Conservation (phyloP, 2,329 filamentous ascomycete genomes). For the Amauroascus verrucosus region DNA sequence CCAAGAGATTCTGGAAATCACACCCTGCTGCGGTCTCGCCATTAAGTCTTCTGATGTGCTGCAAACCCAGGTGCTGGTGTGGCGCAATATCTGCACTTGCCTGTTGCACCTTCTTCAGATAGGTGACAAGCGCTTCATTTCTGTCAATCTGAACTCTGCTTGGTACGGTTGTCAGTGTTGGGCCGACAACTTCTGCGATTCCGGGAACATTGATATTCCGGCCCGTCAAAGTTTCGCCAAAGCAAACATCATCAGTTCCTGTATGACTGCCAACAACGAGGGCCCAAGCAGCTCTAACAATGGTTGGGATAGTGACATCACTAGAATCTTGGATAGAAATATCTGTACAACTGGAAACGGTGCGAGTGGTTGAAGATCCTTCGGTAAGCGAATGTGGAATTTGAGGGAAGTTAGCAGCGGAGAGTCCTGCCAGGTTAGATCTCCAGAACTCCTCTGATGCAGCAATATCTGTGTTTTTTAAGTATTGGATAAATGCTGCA, state of each 20-base stretch:
- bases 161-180: conserved; percentile 35
- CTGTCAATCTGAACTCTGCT: conserved; percentile 27
- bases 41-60: conserved; percentile 43
- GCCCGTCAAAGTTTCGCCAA: conserved; percentile 35
- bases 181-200: conserved; percentile 33
- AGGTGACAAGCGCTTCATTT: conserved; percentile 33
- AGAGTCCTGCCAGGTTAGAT: conserved; percentile 14
- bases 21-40: conserved; percentile 32
- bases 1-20: conserved; percentile 34
- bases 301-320: conserved; percentile 23
- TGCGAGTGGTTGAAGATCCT: conserved; percentile 8
- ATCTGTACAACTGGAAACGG: conserved; percentile 7
- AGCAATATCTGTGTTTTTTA: conserved; percentile 15
- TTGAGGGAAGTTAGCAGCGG: conserved; percentile 15
- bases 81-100: conserved; percentile 45
- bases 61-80: conserved; percentile 47
- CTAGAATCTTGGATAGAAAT: conserved; percentile 3
- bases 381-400: conserved; percentile 9
- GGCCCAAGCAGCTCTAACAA: conserved; percentile 34
- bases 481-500: conserved; percentile 21
- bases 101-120: conserved; percentile 45
- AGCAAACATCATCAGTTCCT: conserved; percentile 31
- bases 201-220: conserved; percentile 30
- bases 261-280: conserved; percentile 29
- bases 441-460: conserved; percentile 18